These are phyloP conservation scores for Colletotrichum incanum DNA, from an alignment of 2,329 filamentous ascomycete species.

Conservation along the genomic window DNA sequence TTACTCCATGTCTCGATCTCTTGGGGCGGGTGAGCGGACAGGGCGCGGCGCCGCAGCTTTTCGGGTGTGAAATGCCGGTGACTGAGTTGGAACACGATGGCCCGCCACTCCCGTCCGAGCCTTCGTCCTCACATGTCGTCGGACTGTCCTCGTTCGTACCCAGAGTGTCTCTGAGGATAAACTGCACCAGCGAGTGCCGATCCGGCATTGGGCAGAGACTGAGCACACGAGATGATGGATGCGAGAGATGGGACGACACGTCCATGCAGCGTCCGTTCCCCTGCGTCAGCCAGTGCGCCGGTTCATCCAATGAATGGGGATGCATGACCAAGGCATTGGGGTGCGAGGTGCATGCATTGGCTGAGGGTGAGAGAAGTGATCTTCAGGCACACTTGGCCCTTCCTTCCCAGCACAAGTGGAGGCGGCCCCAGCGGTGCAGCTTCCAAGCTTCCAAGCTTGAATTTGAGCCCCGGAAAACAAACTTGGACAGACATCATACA, in stretches of 20 bases:
- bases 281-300: slow-evolving; percentile 16
- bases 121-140: neutral
- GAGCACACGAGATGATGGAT: neutral
- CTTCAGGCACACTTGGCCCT: slow-evolving; percentile 5
- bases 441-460: slow-evolving; percentile 11
- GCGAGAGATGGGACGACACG: slow-evolving; percentile 2
- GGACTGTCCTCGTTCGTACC: neutral
- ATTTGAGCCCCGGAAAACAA: slow-evolving; percentile 39
- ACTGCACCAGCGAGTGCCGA: neutral
- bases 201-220: neutral
- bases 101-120: neutral
- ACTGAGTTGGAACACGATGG: neutral
- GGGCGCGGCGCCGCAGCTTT: neutral
- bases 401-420: slow-evolving; percentile 36
- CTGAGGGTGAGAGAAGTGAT: neutral
- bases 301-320: slow-evolving; percentile 3
- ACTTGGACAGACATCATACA: slow-evolving; percentile 11
- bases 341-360: neutral
- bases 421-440: slow-evolving; percentile 19
- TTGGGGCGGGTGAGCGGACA: neutral
- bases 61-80: neutral
- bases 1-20: neutral
- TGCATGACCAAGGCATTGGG: neutral
- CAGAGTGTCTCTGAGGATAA: neutral
- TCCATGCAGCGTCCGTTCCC: slow-evolving; percentile 20